Base-by-base conservation (phyloP, 1,284 basidiomycete species). In the Austroboletus niveus region DNA sequence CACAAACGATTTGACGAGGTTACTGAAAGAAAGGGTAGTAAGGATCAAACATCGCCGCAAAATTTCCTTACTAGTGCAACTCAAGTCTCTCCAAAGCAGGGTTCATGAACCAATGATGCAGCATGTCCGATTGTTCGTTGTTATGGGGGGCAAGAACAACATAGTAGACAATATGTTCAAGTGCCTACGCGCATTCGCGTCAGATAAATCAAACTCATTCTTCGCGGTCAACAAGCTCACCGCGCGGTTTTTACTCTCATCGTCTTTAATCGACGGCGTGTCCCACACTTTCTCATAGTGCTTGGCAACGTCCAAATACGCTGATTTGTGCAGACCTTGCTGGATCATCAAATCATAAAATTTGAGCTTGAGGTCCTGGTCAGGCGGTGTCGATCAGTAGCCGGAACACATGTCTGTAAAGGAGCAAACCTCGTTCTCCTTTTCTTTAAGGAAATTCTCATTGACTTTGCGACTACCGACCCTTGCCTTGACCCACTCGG, bases 271-370 rank as follows among this genome's bases (percentile, higher is more conserved):
- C 48, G 87, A 84, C 11, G 93, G 90, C 7, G 95, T 98, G 64
- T 98, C 93, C 89, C 94, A 97, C 40, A 99, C 89, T 68, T 94
- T 94, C 72, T 97, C 82, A 69, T 96, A 98, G 66, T 95, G 89
- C 70, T 94, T 96, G 54, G 94, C 95, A 5, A 91, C 92, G 63
- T 98, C 95, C 35, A 99, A 81, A 67, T 97, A 98, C 48, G 87
- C 83, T 57, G 82, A 83, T 57, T 89, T 82, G 60, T 92, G 87
- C 17, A 98, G 77, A 12, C 93, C 92, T 60, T 94, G 89, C 71
- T 94, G 88, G 51, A 99, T 94, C 89, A 99, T 97, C 54, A 99
- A 76, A 58, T 95, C 89, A 69, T 98, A 98, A 70, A 87, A 99
- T 61, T 90, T 92, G 62, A 98, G 81, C 78, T 98, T 99, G 61